Base-by-base conservation (phyloP, 371 early-diverging fungal genomes). In the Synchytrium microbalum region DNA sequence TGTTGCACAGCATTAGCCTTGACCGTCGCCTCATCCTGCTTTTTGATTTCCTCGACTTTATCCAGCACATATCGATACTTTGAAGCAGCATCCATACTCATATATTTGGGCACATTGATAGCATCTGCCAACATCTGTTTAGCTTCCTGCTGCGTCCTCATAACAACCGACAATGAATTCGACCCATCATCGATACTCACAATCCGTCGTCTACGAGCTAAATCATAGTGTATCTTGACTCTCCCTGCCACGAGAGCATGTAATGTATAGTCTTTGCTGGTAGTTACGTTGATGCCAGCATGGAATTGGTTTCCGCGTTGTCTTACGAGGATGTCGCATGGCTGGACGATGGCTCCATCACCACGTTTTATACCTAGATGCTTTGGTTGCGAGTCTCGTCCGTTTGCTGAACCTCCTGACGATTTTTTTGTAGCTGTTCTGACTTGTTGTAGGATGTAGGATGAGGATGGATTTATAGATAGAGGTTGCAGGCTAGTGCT, bases 221-320 rank as follows among this genome's bases (percentile, higher is more conserved):
- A 79, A 65, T 88, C 88, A 32, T 74, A 75, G 65, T 92, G 92
- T 64, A 92, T 88, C 63, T 84, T 84, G 31, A 96, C 94, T 65
- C 84, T 86, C n/a, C 97, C 97, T 0, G 84, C 80, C 53, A 81
- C 79, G 46, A 89, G 73, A 27, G 95, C 92, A 73, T 73, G 92
- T 55, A 95, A 72, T 16, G 97, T 96, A 75, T 92, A 92, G 76
- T 95, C 97, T 67, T 87, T 86, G 60, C 95, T 95, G 70, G 91
- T 86, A 14, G 89, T 92, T 55, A 94, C 88, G 80, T 87, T 79
- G 64, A 86, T 86, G 8, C 95, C 95, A 1, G 95, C 86, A 64
- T 91, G 91, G 78, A 93, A 93, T 64, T 86, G 75, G 38, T 92
- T 92, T 3, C 98, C 98, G 58, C 93, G 81, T 72, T 96, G 97